Base-by-base conservation (phyloP, 2,329 filamentous ascomycete genomes). In the Dactylellina drechsleri region DNA sequence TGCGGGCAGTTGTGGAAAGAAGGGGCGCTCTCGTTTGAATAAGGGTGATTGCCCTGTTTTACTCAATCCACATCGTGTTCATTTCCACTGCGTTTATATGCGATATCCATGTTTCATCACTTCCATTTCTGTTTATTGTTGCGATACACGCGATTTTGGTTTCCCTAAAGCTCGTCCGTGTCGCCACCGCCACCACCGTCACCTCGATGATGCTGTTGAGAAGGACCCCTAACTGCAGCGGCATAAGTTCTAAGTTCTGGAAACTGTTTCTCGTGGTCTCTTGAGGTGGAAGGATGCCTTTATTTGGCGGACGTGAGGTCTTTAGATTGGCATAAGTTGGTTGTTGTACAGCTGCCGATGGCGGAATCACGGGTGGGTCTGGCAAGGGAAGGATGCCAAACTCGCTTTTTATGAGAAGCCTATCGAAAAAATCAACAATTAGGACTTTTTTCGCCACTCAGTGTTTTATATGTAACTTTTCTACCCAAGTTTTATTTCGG, bases 231-330 rank as follows among this genome's bases (percentile, higher is more conserved):
- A 18, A 47, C 62, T 3, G 62, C 70, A 40, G 61, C 70, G 2
- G 70, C 70, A 28, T 74, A 74, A 4, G 40, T 66, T 1, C 53
- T 23, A 20, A 60, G 49, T 16, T 65, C 16, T 47, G 13, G 43
- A 12, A 43, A 20, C 15, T 10, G 6, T 56, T 56, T 13, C 18
- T 20, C 5, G 41, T 7, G 31, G 43, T 16, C 43, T 18, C 57
- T 2, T 41, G 2, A 10, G 7, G 20, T 16, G 52, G 18, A 31
- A 26, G 6, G 2, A 15, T 47, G 52, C 23, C 23, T 23, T 23
- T 23, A 23, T 23, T 23, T 23, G 23, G 23, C 23, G 4, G 43
- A 47, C 43, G 13, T 47, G 43, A 5, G 4, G 13, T 8, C 43
- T 15, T n/a, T 47, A 18, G 1, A 47, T 15, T 47, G 43, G 43